Evolutionary conservation across 176 grass and related monocot genomes (phyloP), one percentile per base, ranked within the genome.

Genomic region (Cenchrus fungigraminus): DNA sequence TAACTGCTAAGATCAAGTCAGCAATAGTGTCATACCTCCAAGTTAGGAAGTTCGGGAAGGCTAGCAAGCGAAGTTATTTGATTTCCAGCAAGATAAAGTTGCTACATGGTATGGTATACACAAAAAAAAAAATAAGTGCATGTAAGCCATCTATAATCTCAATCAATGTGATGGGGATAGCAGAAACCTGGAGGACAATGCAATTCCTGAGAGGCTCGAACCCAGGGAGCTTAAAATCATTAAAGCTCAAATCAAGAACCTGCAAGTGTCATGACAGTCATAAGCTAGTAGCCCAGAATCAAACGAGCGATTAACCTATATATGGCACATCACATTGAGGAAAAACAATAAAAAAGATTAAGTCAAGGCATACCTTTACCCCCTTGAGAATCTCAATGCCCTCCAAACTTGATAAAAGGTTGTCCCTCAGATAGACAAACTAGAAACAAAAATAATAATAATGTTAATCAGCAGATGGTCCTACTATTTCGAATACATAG

Each of bases 171-270:
- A 55, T 20, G 83, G 60, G 15, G 17, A 40, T 76, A 87, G 53
- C 79, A 78, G 86, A 88, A 69, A 98, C 96, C 89, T 95, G 93
- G 58, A 98, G 91, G n/a, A 77, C 52, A 92, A 94, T 89, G 86
- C 93, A 98, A 87, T 95, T 95, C 54, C 65, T 86, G 57, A 98
- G 93, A 86, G 91, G 89, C 78, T 95, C 96, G 83, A 98, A 95
- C 69, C 88, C 93, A 61, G 84, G 82, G 53, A 80, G 87, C 84
- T 95, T 94, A 68, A 95, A 98, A 87, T 94, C 93, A 89, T 98
- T 98, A 86, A 98, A 98, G 84, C 96, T 98, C 87, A 98, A 83
- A 90, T 98, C 96, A 90, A 98, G 93, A 89, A 98, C 96, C 96
- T 98, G 85, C 28, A 83, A 74, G 68, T 40, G 53, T 68, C 65